Evolutionary conservation across 345 rosid genomes (phyloP).

Genomic region (Carallia brachiata): DNA sequence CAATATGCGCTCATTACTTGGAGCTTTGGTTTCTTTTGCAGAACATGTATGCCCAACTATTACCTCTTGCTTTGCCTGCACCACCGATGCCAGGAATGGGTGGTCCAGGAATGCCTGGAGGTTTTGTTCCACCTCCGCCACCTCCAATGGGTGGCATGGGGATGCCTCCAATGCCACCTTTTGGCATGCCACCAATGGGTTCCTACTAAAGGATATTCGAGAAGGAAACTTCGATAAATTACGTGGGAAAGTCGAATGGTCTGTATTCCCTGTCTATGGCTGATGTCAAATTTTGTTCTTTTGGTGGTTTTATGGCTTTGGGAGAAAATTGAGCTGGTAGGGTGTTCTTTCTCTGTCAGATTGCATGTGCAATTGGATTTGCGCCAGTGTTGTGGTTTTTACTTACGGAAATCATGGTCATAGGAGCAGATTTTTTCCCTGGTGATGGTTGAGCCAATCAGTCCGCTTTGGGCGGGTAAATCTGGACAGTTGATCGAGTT

Average conservation of each 20-base stretch:
- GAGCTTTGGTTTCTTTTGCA: constrained; percentile 19
- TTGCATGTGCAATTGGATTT: background rate
- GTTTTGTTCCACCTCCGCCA: constrained; percentile 46
- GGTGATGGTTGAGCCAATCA: background rate
- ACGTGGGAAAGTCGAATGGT: background rate
- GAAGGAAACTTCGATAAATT: too few relatives aligned
- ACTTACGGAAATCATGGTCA: background rate
- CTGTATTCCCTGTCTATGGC: background rate
- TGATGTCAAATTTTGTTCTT: background rate
- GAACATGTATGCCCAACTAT: constrained; percentile 92
- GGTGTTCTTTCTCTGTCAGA: background rate
- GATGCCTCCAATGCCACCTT: constrained; percentile 73
- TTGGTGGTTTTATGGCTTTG: background rate
- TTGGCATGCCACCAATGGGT: constrained; percentile 71
- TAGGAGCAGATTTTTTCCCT: background rate
- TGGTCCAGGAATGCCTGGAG: constrained; percentile 33
- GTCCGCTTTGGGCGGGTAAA: too few relatives aligned
- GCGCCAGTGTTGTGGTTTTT: background rate
- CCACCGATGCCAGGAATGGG: constrained; percentile 93
- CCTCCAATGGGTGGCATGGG: constrained; percentile 47
- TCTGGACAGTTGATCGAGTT: too few relatives aligned
- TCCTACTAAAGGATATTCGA: constrained; percentile 32
- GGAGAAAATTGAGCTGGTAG: constrained; percentile 3
- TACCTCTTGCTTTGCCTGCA: constrained; percentile 88
- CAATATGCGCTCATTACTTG: background rate